Evolutionary conservation across 2,329 filamentous ascomycete species (phyloP), one percentile per base, ranked within the genome.

Genomic region (Calonectria ilicicola): DNA sequence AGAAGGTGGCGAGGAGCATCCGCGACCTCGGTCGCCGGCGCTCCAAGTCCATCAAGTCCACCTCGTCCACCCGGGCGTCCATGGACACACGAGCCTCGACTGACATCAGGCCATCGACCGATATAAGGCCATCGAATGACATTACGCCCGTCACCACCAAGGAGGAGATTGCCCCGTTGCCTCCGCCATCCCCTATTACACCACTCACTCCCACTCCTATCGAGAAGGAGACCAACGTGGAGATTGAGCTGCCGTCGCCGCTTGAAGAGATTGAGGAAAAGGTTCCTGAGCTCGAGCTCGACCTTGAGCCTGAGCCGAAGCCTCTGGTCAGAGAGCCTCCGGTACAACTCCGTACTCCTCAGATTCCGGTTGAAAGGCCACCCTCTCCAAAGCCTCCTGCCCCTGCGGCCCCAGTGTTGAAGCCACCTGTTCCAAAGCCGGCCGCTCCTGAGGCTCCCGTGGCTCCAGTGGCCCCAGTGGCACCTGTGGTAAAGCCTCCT

Each of bases 11-110:
- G 46, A 65, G 63, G 69, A 68, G 65, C 69, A 42, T 72, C 35
- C 65, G 69, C 10, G 65, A 49, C 47, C 56, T 72, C 44, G 47
- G 69, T 65, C 69, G 69, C 42, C 64, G 53, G 27, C 40, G 69
- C 69, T 67, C 69, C 56, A 72, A 72, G 47, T 67, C 69, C 40
- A 56, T 58, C 42, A 67, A 72, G 62, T 70, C 68, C 29, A 58
- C 40, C 17, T 49, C 68, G 29, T 68, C 69, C 26, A 72, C 69
- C 5, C 32, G 63, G 32, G 64, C 69, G 12, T 67, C 58, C n/a
- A 65, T 53, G n/a, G 65, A 67, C 40, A 58, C 49, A 7, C 38
- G 40, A 23, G 58, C 63, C 17, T 60, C 67, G 17, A 23, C 38
- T 12, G 58, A 62, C 21, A 14, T 65, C 15, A 35, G 58, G 19